Percentiles rank a stretch among this genome's conserved stretches.
Conservation (phyloP, 371 early-diverging fungal species). For the Fennellomyces sp. region DNA sequence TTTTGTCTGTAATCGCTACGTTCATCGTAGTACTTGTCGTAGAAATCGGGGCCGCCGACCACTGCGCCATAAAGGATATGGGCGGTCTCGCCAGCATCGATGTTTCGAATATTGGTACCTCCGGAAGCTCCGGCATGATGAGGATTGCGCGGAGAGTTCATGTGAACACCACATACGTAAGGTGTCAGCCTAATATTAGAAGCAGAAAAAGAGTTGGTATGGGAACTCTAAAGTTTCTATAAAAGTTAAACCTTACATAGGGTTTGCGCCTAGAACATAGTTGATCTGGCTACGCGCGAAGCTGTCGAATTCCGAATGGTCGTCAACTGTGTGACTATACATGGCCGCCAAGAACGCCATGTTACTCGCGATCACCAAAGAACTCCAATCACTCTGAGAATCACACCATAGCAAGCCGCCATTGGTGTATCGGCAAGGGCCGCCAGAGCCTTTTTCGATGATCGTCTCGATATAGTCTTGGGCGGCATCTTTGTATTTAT, state of each 20-base stretch:
- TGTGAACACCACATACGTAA: constrained; percentile 64
- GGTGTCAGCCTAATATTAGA: constrained; percentile 54
- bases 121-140: constrained; percentile 69
- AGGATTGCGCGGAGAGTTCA: constrained; percentile 65
- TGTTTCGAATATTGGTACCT: constrained; percentile 47
- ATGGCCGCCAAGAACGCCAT: constrained; percentile 45
- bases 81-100: constrained; percentile 38
- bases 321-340: constrained; percentile 32
- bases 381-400: constrained; percentile 50
- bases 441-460: constrained; percentile 16
- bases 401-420: constrained; percentile 62
- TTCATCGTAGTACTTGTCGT: constrained; percentile 47
- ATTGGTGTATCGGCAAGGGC: constrained; percentile 48
- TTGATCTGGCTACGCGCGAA: constrained; percentile 57
- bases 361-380: constrained; percentile 51
- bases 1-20: constrained; percentile 51
- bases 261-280: constrained; percentile 64
- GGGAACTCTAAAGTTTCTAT: too few relatives aligned
- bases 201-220: too few relatives aligned
- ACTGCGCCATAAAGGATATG: constrained; percentile 55
- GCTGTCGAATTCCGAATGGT: constrained; percentile 31
- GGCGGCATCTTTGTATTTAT: constrained; percentile 21
- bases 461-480: constrained; percentile 24
- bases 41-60: constrained; percentile 55
- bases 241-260: constrained; percentile 30